Evolutionary conservation across 768 basidiomycete species (phyloP).

Genomic region (Rhizopogon rudus): DNA sequence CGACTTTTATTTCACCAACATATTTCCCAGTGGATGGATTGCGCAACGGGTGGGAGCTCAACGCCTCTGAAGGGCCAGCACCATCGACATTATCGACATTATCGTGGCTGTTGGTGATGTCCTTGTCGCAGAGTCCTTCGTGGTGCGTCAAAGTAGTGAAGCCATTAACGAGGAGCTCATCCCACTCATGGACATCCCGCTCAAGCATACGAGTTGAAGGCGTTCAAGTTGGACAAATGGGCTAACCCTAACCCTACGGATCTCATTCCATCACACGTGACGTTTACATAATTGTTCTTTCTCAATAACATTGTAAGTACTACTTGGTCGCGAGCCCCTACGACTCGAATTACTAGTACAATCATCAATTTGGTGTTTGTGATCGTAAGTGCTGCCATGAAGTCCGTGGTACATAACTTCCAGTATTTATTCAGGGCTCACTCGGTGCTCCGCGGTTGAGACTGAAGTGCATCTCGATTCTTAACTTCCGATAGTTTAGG

Average conservation of each 20-base stretch:
- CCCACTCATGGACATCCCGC: constrained; percentile 13
- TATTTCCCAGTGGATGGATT: background rate
- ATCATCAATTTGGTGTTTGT: background rate
- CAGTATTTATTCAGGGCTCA: background rate
- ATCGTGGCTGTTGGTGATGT: no score
- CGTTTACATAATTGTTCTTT: no score
- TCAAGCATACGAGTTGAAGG: constrained; percentile 19
- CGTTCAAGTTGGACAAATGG: background rate
- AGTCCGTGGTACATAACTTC: background rate
- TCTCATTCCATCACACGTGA: background rate
- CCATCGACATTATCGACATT: background rate
- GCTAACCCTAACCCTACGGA: background rate
- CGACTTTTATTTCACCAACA: no score
- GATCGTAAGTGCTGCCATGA: background rate
- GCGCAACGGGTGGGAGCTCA: background rate
- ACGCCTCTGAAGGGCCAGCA: background rate
- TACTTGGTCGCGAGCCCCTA: no score
- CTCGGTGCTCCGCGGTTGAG: no score
- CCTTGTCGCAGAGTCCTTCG: background rate
- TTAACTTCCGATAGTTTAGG: background rate
- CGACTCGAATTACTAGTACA: background rate
- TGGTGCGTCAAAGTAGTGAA: background rate
- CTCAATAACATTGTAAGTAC: no score
- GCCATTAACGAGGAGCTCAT: constrained; percentile 17
- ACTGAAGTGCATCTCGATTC: background rate